These are phyloP conservation scores for Prinsepia uniflora DNA, from an alignment of 306 rosid genomes.

Conservation along the genomic window DNA sequence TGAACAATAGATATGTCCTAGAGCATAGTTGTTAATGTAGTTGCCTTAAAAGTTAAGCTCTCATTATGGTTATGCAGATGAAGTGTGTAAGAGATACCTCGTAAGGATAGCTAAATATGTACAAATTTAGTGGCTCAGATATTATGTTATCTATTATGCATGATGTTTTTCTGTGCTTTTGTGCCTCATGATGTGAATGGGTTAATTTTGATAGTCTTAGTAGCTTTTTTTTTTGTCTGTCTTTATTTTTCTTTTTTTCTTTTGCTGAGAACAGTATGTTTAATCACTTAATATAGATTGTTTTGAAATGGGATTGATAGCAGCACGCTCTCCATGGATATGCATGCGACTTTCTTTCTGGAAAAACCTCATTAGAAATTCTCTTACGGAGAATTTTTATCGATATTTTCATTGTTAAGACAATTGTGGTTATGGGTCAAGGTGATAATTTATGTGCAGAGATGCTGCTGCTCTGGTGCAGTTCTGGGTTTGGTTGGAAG, in stretches of 20 bases:
- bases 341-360: neutral
- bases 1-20: neutral
- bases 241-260: too few species aligned
- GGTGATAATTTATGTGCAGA: slow-evolving; percentile 45
- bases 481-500: slow-evolving; percentile 95
- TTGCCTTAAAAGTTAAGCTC: slow-evolving; percentile 10
- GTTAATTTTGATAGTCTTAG: neutral
- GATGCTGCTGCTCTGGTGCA: slow-evolving; percentile 91
- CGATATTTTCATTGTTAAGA: neutral
- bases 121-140: neutral
- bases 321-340: neutral
- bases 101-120: neutral
- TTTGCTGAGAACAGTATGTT: neutral
- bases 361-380: neutral
- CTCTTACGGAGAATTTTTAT: slow-evolving; percentile 6
- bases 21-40: too few species aligned
- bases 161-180: neutral
- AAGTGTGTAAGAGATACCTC: neutral
- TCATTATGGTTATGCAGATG: slow-evolving; percentile 4
- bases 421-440: slow-evolving; percentile 16
- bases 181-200: neutral
- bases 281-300: neutral
- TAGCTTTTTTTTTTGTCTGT: neutral
- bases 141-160: neutral
- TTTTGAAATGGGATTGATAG: neutral